Conservation (phyloP, 805 yeast species). For the Scheffersomyces ergatensis region DNA sequence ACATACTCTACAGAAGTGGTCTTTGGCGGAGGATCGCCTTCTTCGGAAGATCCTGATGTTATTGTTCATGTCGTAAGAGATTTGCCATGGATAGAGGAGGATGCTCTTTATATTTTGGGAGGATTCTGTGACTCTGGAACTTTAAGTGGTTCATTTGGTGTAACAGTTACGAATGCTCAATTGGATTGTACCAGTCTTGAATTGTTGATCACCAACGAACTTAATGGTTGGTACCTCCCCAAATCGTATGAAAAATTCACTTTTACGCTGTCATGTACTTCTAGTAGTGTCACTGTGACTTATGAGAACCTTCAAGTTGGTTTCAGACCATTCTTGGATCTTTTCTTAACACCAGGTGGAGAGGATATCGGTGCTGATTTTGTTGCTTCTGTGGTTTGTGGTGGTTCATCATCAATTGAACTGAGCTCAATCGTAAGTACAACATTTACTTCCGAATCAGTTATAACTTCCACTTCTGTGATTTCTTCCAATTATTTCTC, state of each 20-base stretch:
- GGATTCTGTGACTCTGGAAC: conserved; percentile 6
- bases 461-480: neutral
- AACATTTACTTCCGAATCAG: neutral
- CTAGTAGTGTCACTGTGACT: conserved; percentile 5
- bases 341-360: neutral
- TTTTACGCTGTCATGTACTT: conserved; percentile 7
- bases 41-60: neutral
- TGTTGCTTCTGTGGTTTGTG: neutral
- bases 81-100: conserved; percentile 1
- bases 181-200: conserved; percentile 5
- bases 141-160: conserved; percentile 2
- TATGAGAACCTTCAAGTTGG: conserved; percentile 24
- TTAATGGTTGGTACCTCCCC: neutral
- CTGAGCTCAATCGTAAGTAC: neutral
- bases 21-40: neutral
- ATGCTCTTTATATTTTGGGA: conserved; percentile 6
- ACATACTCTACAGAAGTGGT: neutral
- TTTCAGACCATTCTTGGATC: conserved; percentile 9
- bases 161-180: conserved; percentile 4
- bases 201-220: conserved; percentile 2
- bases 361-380: neutral
- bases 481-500: neutral
- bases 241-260: neutral
- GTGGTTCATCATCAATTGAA: neutral
- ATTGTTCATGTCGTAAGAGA: neutral